Evolutionary conservation across 768 basidiomycete genomes (phyloP).

Genomic region (Termitomyces sp.): DNA sequence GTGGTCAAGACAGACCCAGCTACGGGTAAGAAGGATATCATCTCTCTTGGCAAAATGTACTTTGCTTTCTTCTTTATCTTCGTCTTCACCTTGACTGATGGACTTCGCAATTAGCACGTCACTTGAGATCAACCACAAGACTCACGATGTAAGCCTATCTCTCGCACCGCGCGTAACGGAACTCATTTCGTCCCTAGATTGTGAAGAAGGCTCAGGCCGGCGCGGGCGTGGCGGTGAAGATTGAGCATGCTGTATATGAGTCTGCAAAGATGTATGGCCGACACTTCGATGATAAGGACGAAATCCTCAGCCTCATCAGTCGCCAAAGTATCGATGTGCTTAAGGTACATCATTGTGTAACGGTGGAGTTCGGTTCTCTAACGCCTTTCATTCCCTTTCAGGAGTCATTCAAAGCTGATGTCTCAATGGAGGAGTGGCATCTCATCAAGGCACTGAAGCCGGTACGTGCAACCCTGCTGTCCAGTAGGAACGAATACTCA

Average conservation of each 20-base stretch:
- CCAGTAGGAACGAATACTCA: background rate
- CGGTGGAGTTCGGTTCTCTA: background rate
- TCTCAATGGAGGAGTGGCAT: constrained; percentile 88
- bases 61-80: constrained; percentile 21
- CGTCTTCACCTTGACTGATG: constrained; percentile 1
- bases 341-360: constrained; percentile 52
- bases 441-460: constrained; percentile 86
- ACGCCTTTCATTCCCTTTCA: constrained; percentile 24
- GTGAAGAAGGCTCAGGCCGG: constrained; percentile 95
- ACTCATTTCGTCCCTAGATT: constrained; percentile 40
- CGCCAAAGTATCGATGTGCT: constrained; percentile 93
- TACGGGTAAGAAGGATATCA: constrained; percentile 87
- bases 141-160: constrained; percentile 56
- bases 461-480: constrained; percentile 37
- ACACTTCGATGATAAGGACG: constrained; percentile 96
- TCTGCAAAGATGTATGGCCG: constrained; percentile 94
- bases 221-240: constrained; percentile 96
- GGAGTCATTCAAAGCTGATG: constrained; percentile 86
- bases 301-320: constrained; percentile 85
- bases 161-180: background rate
- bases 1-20: constrained; percentile 89
- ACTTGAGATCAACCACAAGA: constrained; percentile 95
- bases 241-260: constrained; percentile 95
- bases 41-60: constrained; percentile 93
- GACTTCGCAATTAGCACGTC: constrained; percentile 62